Base-by-base conservation (phyloP, 257 asterid genomes). In the Solanum gracilifrons region DNA sequence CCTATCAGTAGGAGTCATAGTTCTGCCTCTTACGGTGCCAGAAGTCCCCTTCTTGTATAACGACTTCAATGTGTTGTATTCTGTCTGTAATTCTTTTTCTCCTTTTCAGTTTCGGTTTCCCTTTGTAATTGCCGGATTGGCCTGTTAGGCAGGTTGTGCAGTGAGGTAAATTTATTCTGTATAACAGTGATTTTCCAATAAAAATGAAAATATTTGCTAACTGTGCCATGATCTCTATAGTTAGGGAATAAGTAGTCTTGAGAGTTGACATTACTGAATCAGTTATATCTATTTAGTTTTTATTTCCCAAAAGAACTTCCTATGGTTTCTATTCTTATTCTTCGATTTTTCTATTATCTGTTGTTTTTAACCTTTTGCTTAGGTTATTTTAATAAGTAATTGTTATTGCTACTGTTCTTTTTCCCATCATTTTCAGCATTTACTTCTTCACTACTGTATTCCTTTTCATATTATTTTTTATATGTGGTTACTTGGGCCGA, bases 1-100 rank as follows among this genome's bases (percentile, higher is more conserved):
- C 99, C 99, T 4, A 93, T 96, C 88, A 96, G 97, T 89, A 92
- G 98, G 92, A 93, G 97, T 88, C 95, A 91, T 76, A 91, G 98
- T 91, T 55, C 96, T 29, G 93, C 97, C 35, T 92, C 95, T 89
- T 94, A 91, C 73, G 91, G 88, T 62, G 46, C 92, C 84, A 93
- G 95, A 90, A 87, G 92, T 88, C 92, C 98, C 76, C 86, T 91
- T 73, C 84, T 91, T 72, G 98, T 93, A 90, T 96, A 92, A 88
- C 75, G 18, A 60, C 36, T 87, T 29, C 29, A 29, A 48, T 18
- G 85, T 93, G 92, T 89, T 91, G 91, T 88, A 89, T 86, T 86
- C 69, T 89, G 88, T 89, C 92, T 90, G 92, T 92, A 89, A 87
- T 88, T 88, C 85, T 79, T 79, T 73, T 87, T 88, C 72, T 87